Evolutionary conservation across 768 basidiomycete genomes (phyloP), one percentile per base, ranked within the genome.

Genomic region (Russula earlei): DNA sequence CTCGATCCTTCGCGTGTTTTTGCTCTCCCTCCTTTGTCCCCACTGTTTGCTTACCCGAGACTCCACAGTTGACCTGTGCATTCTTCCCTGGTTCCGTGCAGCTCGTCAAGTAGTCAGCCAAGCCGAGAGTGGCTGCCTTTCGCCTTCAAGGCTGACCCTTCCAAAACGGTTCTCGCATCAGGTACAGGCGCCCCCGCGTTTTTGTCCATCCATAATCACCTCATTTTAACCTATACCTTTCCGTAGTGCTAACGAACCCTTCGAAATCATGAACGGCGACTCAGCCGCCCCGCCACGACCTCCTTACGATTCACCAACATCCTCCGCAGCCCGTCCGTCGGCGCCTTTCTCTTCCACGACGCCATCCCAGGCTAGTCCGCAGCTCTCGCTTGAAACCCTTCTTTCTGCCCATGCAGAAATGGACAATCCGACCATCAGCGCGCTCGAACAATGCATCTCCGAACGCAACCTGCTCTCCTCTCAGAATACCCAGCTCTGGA

Each of bases 401-500:
- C 74, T 90, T 61, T 69, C 75, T 41, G 68, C 75, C 25, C 77
- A 89, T 62, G 74, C 79, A 6, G 64, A 68, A 20, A 70, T 79
- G 0, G 67, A 75, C 45, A 79, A 83, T 69, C 83, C 83, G 38
- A 75, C 62, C 42, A 67, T 68, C 41, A 70, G 68, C 34, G 91
- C 92, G 3, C 77, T 95, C 27, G 89, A 91, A 24, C 79, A 83
- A 55, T 81, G 83, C 8, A 74, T 95, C 25, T 75, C 76, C 15
- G 93, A 97, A 65, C 81, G 92, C 61, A 95, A 94, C 65, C 70
- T 74, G 38, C 80, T 93, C 48, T 80, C 85, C 11, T 70, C 81
- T 4, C 92, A 95, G 73, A 95, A 95, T 67, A 73, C 83, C 15
- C 91, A 94, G 71, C 81, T 95, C 20, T 95, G 93, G 93, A 94